Base-by-base conservation (phyloP, 2,329 filamentous ascomycete genomes). In the Juglanconis oblonga region DNA sequence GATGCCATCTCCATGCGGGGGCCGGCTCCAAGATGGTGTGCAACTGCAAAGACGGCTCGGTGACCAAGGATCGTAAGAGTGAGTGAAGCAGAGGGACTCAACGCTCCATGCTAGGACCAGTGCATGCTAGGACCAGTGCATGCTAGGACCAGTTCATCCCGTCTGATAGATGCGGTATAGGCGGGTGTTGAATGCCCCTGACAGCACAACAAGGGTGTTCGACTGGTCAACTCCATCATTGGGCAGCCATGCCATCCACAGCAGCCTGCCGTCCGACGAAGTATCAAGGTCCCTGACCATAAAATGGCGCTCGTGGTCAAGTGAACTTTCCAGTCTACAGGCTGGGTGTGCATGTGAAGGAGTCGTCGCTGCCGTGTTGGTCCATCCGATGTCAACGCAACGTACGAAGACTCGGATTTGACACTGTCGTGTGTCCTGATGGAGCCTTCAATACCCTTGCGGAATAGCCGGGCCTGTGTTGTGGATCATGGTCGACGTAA, bases 361-460 rank as follows among this genome's bases (percentile, higher is more conserved):
- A 29, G 40, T 45, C 29, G 56, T 55, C 52, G 52, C 47, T 50
- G 56, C 47, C 33, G 48, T 53, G 56, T 57, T 29, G 17, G 31
- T 17, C 33, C 49, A 44, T n/a, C 29, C 52, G 17, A 62, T 40
- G 49, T 62, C 53, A 54, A 57, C n/a, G 58, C 58, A 63, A 56
- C 47, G 61, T 63, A 55, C 48, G 58, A 35, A 13, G 3, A 14
- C 31, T 44, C 52, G 14, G 4, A 7, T n/a, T n/a, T 50, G 45
- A 53, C 57, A 63, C 61, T 61, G 61, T 63, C 49, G 51, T 53
- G 53, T 56, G 44, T 48, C 58, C 33, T 33, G 45, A 54, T 55
- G 58, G 54, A 55, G 32, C 35, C 54, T 29, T 36, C 49, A 9
- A 38, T 33, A 51, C 61, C 31, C 51, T 38, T 61, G 40, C 10